phyloP scores from a whole-genome alignment of 2,329 filamentous ascomycete species.

The Coniosporium uncinatum region DNA sequence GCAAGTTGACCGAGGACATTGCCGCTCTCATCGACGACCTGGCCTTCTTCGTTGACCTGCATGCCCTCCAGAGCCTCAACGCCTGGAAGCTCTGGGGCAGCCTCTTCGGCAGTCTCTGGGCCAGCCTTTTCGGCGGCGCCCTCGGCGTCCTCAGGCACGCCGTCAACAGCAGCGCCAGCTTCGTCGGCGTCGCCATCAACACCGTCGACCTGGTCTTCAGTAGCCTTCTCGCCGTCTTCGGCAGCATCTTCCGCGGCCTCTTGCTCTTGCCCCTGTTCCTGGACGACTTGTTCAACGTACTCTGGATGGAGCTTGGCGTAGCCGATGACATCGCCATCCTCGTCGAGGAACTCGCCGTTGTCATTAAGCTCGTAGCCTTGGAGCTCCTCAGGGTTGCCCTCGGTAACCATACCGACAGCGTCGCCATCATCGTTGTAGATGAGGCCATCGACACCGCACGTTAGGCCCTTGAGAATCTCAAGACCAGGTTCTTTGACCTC shows the following conservation, averaged over 20 bases:
- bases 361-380: slow-evolving; percentile 43
- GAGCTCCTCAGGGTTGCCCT: slow-evolving; percentile 40
- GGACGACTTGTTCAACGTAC: slow-evolving; percentile 27
- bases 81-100: slow-evolving; percentile 35
- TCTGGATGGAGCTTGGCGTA: slow-evolving; percentile 43
- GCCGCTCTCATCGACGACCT: slow-evolving; percentile 41
- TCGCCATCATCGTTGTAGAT: slow-evolving; percentile 45
- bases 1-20: slow-evolving; percentile 42
- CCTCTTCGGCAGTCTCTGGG: slow-evolving; percentile 19
- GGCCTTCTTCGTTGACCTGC: slow-evolving; percentile 41
- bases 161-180: slow-evolving; percentile 7
- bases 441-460: slow-evolving; percentile 36
- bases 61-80: slow-evolving; percentile 45
- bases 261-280: slow-evolving; percentile 19
- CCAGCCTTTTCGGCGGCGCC: slow-evolving; percentile 18
- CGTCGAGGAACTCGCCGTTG: slow-evolving; percentile 48
- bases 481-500: slow-evolving; percentile 33
- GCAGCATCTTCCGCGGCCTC: slow-evolving; percentile 13
- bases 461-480: slow-evolving; percentile 39
- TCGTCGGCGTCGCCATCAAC: slow-evolving; percentile 20
- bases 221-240: slow-evolving; percentile 13
- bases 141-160: slow-evolving; percentile 15
- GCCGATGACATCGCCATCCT: slow-evolving; percentile 46
- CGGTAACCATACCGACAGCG: slow-evolving; percentile 38
- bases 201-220: slow-evolving; percentile 12